Evolutionary conservation across 345 rosid species (phyloP), one percentile per base, ranked within the genome.

Genomic region (Populus nigra): DNA sequence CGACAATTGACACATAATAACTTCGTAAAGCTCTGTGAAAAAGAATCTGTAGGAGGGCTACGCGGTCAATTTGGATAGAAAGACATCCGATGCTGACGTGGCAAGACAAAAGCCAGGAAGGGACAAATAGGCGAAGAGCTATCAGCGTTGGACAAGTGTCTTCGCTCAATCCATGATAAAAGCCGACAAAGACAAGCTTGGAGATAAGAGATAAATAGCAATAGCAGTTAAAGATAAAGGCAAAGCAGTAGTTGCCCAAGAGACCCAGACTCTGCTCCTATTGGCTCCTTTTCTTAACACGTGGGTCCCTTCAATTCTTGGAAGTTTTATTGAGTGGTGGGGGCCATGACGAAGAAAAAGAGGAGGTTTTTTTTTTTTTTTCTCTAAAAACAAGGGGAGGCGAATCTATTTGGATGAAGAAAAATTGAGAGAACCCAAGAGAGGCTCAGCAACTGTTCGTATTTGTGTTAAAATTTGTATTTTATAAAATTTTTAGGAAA

Each of bases 221-320:
- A 74, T 43, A 75, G 81, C 82, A 78, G 8, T 76, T 76, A 88
- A 82, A 78, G 76, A 73, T 79, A 82, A 80, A 84, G 61, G 72
- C 50, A 78, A 84, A 77, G 80, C 82, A 41, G 80, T 57, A 47
- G 77, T 81, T 81, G 80, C 83, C 83, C 78, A 50, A 11, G 49
- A 68, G 82, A 82, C 71, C 80, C 77, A 63, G 65, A 65, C 89
- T 84, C 86, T 81, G 63, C 82, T 81, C 79, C 49, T 4, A 86
- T 88, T 88, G 88, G 91, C 31, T 77, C 8, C 86, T 81, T 88
- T 78, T 73, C 6, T 39, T 41, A 73, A 73, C 86, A 79, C 88
- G 85, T 83, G 85, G 91, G 91, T 0, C 89, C 89, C 81, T 5
- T 3, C 73, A 36, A 78, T 76, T 79, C 78, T 83, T 78, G 78